Percentiles rank a stretch among this genome's conserved stretches.
These are phyloP conservation scores for Euphorbia pulcherrima DNA, from an alignment of 345 rosid genomes.

Conservation along the genomic window DNA sequence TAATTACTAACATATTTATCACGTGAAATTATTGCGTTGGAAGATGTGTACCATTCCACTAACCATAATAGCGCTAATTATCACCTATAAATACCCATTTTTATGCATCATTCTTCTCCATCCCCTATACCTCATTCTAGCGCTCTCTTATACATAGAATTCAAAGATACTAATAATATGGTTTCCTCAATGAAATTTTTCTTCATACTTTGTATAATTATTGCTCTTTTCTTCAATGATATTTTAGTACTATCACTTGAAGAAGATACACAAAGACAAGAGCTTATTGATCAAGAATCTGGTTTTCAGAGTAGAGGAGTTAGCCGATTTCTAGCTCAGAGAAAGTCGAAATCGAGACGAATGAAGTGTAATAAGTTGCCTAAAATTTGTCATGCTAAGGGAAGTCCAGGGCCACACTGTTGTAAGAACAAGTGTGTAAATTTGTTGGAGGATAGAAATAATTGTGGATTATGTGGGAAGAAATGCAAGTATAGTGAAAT, in stretches of 20 bases:
- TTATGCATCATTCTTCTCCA: not conserved
- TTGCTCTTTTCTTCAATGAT: not conserved
- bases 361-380: conserved; percentile 22
- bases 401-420: conserved; percentile 36
- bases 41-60: too few species aligned
- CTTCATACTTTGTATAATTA: not conserved
- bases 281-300: not conserved
- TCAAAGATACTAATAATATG: too few species aligned
- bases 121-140: not conserved
- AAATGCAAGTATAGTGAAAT: conserved; percentile 39
- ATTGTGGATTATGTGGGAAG: conserved; percentile 40
- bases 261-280: not conserved
- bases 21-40: too few species aligned
- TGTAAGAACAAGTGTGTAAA: conserved; percentile 37
- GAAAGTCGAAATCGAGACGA: not conserved
- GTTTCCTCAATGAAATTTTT: not conserved
- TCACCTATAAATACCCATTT: too few species aligned
- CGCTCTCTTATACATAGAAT: too few species aligned
- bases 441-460: conserved; percentile 15
- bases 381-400: conserved; percentile 21
- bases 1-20: too few species aligned
- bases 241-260: not conserved
- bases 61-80: too few species aligned
- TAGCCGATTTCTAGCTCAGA: conserved; percentile 2
- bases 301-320: not conserved